These are phyloP conservation scores for Sarcodon sp. DNA, from an alignment of 768 basidiomycete species.

Conservation along the genomic window DNA sequence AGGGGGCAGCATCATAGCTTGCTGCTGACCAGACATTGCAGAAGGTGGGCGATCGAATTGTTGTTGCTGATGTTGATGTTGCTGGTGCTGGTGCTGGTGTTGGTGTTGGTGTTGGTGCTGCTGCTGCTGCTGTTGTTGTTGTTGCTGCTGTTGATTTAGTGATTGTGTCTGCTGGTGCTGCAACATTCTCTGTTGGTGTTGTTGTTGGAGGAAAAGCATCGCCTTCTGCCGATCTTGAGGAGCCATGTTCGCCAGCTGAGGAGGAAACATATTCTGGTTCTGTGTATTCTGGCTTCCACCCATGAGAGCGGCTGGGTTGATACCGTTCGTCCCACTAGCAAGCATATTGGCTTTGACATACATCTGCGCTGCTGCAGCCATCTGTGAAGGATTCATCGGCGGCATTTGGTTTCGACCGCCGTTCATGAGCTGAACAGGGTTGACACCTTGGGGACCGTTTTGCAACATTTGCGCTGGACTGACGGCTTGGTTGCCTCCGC, in stretches of 20 bases:
- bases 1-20: conserved; percentile 1
- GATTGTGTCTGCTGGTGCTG: conserved; percentile 1
- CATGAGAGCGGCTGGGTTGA: conserved; percentile 10
- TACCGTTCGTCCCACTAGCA: conserved; percentile 7
- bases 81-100: conserved; percentile 9
- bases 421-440: conserved; percentile 3
- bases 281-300: conserved; percentile 6
- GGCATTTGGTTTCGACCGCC: conserved; percentile 8
- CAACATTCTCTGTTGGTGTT: conserved; percentile 2
- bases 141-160: conserved; percentile 8
- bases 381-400: conserved; percentile 12
- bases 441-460: not conserved
- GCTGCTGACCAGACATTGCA: conserved; percentile 11
- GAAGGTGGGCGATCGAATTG: conserved; percentile 3
- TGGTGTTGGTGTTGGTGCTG: conserved; percentile 15
- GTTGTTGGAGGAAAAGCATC: not conserved
- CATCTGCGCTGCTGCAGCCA: conserved; percentile 5
- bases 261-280: conserved; percentile 5
- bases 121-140: conserved; percentile 4
- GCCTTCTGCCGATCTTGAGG: conserved; percentile 5
- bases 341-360: not conserved
- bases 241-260: conserved; percentile 3
- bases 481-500: not conserved
- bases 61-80: conserved; percentile 7
- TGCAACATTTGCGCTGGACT: not conserved